Conservation (phyloP, 2,329 filamentous ascomycete genomes). For the Lachnellula arida region DNA sequence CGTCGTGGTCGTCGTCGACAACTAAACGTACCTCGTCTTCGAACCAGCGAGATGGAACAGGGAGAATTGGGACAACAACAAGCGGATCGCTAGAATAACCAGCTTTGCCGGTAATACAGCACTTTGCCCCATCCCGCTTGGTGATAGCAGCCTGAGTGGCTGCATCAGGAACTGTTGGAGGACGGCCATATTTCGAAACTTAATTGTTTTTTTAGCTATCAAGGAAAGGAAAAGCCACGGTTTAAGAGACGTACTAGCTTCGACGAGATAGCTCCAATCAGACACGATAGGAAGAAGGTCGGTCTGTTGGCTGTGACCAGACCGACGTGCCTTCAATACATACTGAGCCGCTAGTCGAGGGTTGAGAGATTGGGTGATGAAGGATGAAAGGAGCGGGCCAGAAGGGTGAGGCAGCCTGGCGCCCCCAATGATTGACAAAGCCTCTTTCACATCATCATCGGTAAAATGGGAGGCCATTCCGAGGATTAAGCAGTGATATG, state of each 20-base stretch:
- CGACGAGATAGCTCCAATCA: not conserved
- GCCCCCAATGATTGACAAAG: not conserved
- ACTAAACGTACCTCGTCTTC: not conserved
- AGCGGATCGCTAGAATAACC: not conserved
- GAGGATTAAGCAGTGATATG: too few species aligned
- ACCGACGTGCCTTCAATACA: not conserved
- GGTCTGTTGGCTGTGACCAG: not conserved
- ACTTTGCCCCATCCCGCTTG: conserved; percentile 1
- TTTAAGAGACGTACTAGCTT: not conserved
- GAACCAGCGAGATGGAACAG: not conserved
- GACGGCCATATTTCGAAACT: not conserved
- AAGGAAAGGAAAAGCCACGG: not conserved
- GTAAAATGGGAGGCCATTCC: too few species aligned
- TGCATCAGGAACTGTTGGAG: not conserved
- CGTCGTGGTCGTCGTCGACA: not conserved
- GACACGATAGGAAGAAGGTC: not conserved
- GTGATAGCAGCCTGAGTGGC: not conserved
- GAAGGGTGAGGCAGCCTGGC: conserved; percentile 1
- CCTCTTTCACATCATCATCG: not conserved
- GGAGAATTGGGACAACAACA: not conserved
- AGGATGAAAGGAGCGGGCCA: conserved; percentile 1
- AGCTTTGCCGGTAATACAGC: conserved; percentile 2
- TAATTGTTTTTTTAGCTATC: not conserved
- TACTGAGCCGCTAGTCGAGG: conserved; percentile 2
- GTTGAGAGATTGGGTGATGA: not conserved